phyloP scores from a whole-genome alignment of 352 stramenopile species.

The Phytophthora rubi region DNA sequence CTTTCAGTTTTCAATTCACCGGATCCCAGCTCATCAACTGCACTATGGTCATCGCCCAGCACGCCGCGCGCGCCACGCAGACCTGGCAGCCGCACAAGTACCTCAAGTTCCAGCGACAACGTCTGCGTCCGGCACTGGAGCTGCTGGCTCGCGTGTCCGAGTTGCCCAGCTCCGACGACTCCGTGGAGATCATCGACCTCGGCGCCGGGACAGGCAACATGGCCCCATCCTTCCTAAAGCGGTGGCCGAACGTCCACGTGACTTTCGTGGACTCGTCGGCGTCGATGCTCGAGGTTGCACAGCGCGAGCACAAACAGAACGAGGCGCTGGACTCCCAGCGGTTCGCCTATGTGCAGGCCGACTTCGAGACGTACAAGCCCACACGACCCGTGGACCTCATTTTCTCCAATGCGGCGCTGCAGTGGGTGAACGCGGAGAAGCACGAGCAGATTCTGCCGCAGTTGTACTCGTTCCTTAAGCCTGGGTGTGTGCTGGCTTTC shows the following conservation, averaged over 20 bases:
- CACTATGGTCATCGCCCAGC: neutral
- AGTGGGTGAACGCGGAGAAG: constrained; percentile 61
- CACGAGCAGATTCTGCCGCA: constrained; percentile 51
- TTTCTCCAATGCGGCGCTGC: constrained; percentile 71
- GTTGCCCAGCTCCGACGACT: constrained; percentile 24
- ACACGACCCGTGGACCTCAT: constrained; percentile 60
- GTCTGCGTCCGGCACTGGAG: constrained; percentile 67
- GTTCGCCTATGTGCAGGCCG: constrained; percentile 51
- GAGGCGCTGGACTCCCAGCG: constrained; percentile 15
- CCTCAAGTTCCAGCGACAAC: constrained; percentile 59
- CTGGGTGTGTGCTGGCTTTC: constrained; percentile 64
- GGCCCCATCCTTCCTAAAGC: constrained; percentile 56
- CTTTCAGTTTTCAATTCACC: neutral
- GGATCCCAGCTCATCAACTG: neutral
- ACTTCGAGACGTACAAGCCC: constrained; percentile 64
- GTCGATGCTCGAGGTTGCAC: constrained; percentile 61
- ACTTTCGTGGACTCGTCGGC: constrained; percentile 67
- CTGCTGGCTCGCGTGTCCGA: constrained; percentile 50
- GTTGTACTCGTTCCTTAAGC: constrained; percentile 63
- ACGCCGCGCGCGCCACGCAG: constrained; percentile 27
- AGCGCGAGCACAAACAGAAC: constrained; percentile 45
- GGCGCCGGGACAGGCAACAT: constrained; percentile 79
- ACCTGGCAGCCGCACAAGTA: constrained; percentile 65
- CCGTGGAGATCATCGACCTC: constrained; percentile 53
- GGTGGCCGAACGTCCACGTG: constrained; percentile 56